Evolutionary conservation across 208 protist genomes (phyloP).

Genomic region (Phytomonas francai): DNA sequence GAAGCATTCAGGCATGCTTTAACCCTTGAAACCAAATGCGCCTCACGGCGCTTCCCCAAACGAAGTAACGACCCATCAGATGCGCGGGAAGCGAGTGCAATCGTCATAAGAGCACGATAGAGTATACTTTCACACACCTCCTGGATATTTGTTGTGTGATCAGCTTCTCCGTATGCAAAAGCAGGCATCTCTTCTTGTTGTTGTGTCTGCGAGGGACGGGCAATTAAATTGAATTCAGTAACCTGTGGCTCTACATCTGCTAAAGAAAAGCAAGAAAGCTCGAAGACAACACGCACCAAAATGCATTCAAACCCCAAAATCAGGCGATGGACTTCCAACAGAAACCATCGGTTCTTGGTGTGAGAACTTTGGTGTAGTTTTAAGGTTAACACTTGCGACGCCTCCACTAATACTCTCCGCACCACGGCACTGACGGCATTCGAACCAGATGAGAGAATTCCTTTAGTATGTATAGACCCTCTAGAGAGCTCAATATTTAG

Average conservation of each 20-base stretch:
- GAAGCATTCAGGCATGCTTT: background rate
- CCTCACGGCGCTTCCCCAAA: background rate
- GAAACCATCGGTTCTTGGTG: background rate
- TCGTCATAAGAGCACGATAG: background rate
- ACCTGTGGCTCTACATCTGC: background rate
- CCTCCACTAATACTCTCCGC: background rate
- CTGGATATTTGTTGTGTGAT: background rate
- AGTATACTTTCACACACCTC: background rate
- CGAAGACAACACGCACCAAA: background rate
- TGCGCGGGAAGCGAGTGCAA: background rate
- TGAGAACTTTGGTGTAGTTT: background rate
- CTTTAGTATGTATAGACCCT: background rate
- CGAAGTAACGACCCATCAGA: background rate
- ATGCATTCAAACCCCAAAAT: background rate
- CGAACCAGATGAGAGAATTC: background rate
- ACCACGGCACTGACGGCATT: background rate
- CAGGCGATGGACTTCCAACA: slow-evolving; percentile 1
- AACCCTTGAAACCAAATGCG: background rate
- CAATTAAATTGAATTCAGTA: background rate
- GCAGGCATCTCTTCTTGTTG: background rate
- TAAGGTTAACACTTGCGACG: background rate
- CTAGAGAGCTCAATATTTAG: background rate
- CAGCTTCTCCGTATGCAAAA: background rate
- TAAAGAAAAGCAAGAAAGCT: background rate
- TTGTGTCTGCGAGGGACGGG: background rate